Evolutionary conservation across 768 basidiomycete species (phyloP), one percentile per base, ranked within the genome.

Genomic region (Tephrocybe sp.): DNA sequence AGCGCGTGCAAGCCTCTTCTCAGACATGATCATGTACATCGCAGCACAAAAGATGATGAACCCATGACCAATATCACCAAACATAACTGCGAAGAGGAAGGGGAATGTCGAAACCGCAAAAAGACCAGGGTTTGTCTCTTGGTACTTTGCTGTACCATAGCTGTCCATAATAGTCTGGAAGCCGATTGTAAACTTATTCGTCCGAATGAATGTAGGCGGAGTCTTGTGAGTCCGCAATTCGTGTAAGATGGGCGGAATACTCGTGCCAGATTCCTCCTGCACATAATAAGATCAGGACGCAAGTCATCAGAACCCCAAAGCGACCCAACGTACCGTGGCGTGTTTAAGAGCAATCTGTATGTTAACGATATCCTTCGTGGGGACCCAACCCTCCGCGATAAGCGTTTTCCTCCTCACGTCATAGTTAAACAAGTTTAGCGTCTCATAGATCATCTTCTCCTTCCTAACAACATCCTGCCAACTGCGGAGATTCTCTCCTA

Each of bases 71-170:
- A 98, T 90, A 69, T 99, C 97, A 62, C 97, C 97, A 65, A 99
- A 99, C 97, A 99, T 99, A 72, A 99, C 92, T 4, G 93, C 96
- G 62, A 98, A 99, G 58, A 99, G 71, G 83, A 99, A 98, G 0
- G 97, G 97, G 83, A 97, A 97, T 1, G 94, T 97, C 59, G 89
- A 74, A 58, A 91, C 74, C 0, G 92, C 92, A 68, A 96, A 96
- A 23, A 98, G 71, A 48, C 95, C 97, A 16, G 97, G 96, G 65
- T 98, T 98, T 65, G 94, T 85, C 69, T 99, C 97, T 65, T 98
- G 91, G 65, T 99, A 98, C 1, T 82, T 85, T 12, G 93, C 90
- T 45, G 92, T 84, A 62, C 96, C 97, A 64, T 99, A 99, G 45
- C 88, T 87, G 68, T 99, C 97, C 85, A 99, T 97, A 70, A 99